Evolutionary conservation across 805 yeast species (phyloP).

Genomic region (Kodamaea jinghongensis): DNA sequence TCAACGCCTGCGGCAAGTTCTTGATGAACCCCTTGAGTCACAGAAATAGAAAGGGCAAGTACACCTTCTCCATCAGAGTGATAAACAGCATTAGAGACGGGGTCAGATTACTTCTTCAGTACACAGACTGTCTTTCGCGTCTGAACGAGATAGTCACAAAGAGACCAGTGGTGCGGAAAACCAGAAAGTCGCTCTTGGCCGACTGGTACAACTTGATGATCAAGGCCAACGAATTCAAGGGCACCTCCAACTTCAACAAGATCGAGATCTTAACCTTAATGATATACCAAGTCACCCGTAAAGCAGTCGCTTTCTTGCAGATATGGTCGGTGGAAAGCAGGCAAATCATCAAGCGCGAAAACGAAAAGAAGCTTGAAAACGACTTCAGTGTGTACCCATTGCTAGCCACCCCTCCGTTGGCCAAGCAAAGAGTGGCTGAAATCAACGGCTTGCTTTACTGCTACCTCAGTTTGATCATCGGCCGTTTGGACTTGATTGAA

Average conservation of each 20-base stretch:
- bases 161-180: slow-evolving; percentile 57
- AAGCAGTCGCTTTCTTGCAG: slow-evolving; percentile 61
- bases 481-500: slow-evolving; percentile 76
- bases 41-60: slow-evolving; percentile 33
- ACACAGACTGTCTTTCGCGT: slow-evolving; percentile 72
- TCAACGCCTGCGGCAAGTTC: slow-evolving; percentile 65
- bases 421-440: slow-evolving; percentile 61
- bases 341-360: slow-evolving; percentile 38
- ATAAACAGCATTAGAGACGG: slow-evolving; percentile 74
- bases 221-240: slow-evolving; percentile 71
- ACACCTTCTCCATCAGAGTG: slow-evolving; percentile 54
- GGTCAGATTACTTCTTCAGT: slow-evolving; percentile 58
- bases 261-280: slow-evolving; percentile 61
- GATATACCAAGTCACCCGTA: slow-evolving; percentile 64
- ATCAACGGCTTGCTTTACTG: slow-evolving; percentile 56
- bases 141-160: slow-evolving; percentile 66
- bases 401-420: slow-evolving; percentile 55
- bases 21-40: slow-evolving; percentile 61
- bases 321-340: slow-evolving; percentile 70
- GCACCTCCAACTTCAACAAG: slow-evolving; percentile 55
- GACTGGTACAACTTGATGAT: slow-evolving; percentile 80
- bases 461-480: slow-evolving; percentile 65
- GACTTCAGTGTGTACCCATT: slow-evolving; percentile 45
- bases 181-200: slow-evolving; percentile 66
- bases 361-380: slow-evolving; percentile 30